Base-by-base conservation (phyloP, 2,329 filamentous ascomycete genomes). In the Claviceps paspali region DNA sequence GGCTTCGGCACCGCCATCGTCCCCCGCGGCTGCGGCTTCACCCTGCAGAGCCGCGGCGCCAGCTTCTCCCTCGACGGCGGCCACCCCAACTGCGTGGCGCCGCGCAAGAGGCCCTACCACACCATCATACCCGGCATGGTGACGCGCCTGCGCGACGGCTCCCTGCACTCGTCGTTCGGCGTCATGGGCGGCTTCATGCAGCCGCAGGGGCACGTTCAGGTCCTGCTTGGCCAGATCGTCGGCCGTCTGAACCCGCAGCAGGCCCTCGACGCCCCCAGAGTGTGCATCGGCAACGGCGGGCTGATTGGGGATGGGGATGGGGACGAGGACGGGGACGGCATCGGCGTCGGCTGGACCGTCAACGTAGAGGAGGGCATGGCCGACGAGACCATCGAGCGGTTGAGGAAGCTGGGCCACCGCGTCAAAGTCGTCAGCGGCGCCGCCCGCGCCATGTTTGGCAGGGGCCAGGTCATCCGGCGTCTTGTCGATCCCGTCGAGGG, bases 181-280 rank as follows among this genome's bases (percentile, higher is more conserved):
- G 88, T 96, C 42, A 96, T 96, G 91, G 91, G 91, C 36, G 88
- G 86, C 2, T 96, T 92, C 60, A 96, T 96, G 82, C 91, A 98
- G 61, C 91, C 91, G 0, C 91, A 96, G 59, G 91, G 88, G 17
- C 91, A 96, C 42, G 79, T 96, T 0, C 91, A 96, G 58, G 86
- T 94, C 1, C 62, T 98, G 8, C 66, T 96, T 2, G 93, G 92
- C 46, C 87, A 93, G 71, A 60, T 93, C 0, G 74, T 86, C 0
- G 93, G 87, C 48, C 76, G 77, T 2, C 67, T 85, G 37, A 80
- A 79, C 44, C 86, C 87, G 1, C 91, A 98, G 59, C 76, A 84
- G 41, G 86, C 88, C 3, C 69, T 96, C 0, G 91, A 98, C 52
- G 81, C 88, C 3, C 88, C 91, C 12, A 69, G 91, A n/a, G 70